These are phyloP conservation scores for Rhodomyrtus psidioides DNA, from an alignment of 441 rosid genomes.

Conservation along the genomic window DNA sequence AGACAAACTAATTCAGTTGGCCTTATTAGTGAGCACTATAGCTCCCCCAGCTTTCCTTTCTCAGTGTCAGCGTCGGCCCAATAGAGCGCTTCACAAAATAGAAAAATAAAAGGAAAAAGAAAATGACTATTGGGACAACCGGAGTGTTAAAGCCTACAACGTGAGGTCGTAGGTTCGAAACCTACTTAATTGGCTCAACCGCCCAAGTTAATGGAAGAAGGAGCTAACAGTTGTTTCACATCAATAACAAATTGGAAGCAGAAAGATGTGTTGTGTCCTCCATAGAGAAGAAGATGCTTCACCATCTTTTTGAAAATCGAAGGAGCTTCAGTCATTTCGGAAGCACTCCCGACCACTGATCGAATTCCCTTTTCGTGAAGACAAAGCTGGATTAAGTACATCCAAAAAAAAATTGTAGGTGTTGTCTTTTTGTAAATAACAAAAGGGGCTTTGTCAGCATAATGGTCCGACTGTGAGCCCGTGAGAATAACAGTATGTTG, in stretches of 20 bases:
- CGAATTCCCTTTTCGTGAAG: not conserved
- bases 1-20: not conserved
- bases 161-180: not conserved
- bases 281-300: not conserved
- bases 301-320: not conserved
- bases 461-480: too few species aligned
- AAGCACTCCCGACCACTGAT: not conserved
- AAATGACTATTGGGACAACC: not conserved
- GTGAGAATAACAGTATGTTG: too few species aligned
- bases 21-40: not conserved
- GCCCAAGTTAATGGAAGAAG: not conserved
- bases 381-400: not conserved
- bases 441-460: too few species aligned
- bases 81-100: not conserved
- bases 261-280: not conserved
- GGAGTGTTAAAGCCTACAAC: not conserved
- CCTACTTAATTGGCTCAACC: too few species aligned
- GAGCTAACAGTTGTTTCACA: not conserved
- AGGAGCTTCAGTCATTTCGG: not conserved
- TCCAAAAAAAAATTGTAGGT: not conserved
- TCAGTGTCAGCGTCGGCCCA: too few species aligned
- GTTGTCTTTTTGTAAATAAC: not conserved
- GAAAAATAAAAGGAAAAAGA: not conserved
- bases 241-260: not conserved
- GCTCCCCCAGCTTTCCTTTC: too few species aligned